Base-by-base conservation (phyloP, 2,329 filamentous ascomycete genomes). In the Thyridium curvatum region DNA sequence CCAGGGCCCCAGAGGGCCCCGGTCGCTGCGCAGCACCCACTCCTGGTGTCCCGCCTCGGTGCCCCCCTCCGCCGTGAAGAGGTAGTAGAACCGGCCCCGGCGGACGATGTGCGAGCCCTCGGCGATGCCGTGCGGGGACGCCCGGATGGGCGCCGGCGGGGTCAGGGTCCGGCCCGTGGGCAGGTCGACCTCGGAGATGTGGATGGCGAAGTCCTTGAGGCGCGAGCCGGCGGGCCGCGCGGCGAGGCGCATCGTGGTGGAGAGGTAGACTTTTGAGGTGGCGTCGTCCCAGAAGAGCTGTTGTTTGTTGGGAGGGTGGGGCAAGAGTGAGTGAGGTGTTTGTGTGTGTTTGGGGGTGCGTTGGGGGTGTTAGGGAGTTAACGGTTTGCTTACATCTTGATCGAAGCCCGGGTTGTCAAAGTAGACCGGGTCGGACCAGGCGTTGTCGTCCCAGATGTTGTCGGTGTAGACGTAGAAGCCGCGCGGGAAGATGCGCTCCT, bases 371-470 rank as follows among this genome's bases (percentile, higher is more conserved):
- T n/a, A n/a, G n/a, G n/a, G 21, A 10, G 21, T 26, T 6, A 6
- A 10, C 21, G 7, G 18, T 18, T 9, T 26, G 55, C 58, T 47
- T 50, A 71, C 68, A 52, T 73, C 71, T 50, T 74, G 71, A 43
- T 75, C 70, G 39, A 74, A 73, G 2, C 71, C 71, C 2, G 68
- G 60, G 32, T 72, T 68, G 38, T 76, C 72, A 44, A 77, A 74
- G 43, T 68, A 74, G 0, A 72, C 54, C 0, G 72, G 71, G 34
- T 77, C 70, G 4, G 68, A 72, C 72, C 72, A 77, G 4, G 64
- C 58, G 7, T 44, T 52, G 0, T 66, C 62, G 32, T 74, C 62
- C 65, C 66, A 71, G n/a, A 75, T 74, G 40, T 77, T 62, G 10
- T 63, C 59, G 0, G 70, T 76, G 42, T 59, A 66, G 2, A 77